Base-by-base conservation (phyloP, 2,329 filamentous ascomycete genomes). In the Scytalidium lignicola region DNA sequence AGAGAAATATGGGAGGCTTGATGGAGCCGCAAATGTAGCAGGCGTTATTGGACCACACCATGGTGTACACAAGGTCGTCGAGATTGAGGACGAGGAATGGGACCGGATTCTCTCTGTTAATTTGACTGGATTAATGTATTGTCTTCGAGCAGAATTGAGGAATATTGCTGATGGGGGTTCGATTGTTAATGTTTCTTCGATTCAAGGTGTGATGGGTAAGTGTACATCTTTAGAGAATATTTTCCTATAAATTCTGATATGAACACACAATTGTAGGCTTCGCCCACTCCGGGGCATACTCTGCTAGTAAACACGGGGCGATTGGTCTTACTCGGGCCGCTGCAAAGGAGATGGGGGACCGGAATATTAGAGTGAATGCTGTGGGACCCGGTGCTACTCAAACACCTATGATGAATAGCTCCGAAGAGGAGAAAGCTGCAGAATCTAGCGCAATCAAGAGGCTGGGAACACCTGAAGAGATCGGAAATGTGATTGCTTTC, bases 11-110 rank as follows among this genome's bases (percentile, higher is more conserved):
- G 68, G 68, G 1, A 58, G 54, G 4, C 52, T 73, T 7, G 68
- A 72, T 46, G 69, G 70, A 20, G 69, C 77, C 18, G 77, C 74
- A 10, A 81, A 83, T 47, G 69, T 78, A 8, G 79, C 79, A 0
- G 68, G 68, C 1, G 59, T 68, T 9, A 62, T 67, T 26, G 65
- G 66, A 1, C 62, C 65, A 44, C 28, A 50, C 22, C 63, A 66
- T 52, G 65, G 65, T 4, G 50, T 62, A 2, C 61, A 56, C 13
- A 50, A 52, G 0, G 47, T 67, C 1, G 50, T 53, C n/a, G 59
- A 65, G 7, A 42, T 63, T 40, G 57, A 65, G 41, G 63, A 68
- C 45, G 65, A 65, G 2, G 67, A 72, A 32, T 72, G 67, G 64
- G 58, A 70, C 41, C 61, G 63, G 18, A 61, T 71, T 10, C 58